Base-by-base conservation (phyloP, 2,329 filamentous ascomycete genomes). In the Talaromyces atroroseus region DNA sequence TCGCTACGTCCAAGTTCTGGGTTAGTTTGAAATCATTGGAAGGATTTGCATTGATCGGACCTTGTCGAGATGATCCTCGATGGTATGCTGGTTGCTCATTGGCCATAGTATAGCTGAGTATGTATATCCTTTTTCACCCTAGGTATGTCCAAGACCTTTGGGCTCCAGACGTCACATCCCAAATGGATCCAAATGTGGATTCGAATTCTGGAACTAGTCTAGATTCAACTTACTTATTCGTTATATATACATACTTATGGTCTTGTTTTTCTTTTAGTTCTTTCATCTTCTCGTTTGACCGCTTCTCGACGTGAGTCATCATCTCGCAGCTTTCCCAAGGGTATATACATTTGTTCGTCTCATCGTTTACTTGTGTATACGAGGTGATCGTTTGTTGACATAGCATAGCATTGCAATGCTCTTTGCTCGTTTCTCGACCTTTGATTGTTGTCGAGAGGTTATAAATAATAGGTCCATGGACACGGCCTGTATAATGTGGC, bases 401-500 rank as follows among this genome's bases (percentile, higher is more conserved):
- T 44, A 44, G 40, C 8, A 44, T 44, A 44, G 20, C 20, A 44
- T 12, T 18, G 32, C 38, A 20, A 42, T 42, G 18, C n/a, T 12
- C 18, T 44, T 21, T 44, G 18, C 8, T 44, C 18, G 11, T 14
- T 44, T 44, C 40, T 23, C 12, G 8, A 21, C 11, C 40, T 12
- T 44, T 20, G 12, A 44, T 23, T 18, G 2, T 44, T 44, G 16
- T 16, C n/a, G 8, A n/a, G 14, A 5, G 38, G n/a, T 5, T 52
- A 38, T 38, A 47, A 53, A 47, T 47, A 52, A 8, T 20, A 21
- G 3, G 42, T 47, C 42, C 32, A 29, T 53, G 50, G 50, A 46
- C 40, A 52, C 20, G 29, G 20, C 23, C 46, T 45, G 40, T 52
- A 52, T 40, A 45, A 52, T 52, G 50, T 34, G 51, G 42, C 23